These are phyloP conservation scores for Huntiella decipiens DNA, from an alignment of 2,329 filamentous ascomycete species.

Conservation along the genomic window DNA sequence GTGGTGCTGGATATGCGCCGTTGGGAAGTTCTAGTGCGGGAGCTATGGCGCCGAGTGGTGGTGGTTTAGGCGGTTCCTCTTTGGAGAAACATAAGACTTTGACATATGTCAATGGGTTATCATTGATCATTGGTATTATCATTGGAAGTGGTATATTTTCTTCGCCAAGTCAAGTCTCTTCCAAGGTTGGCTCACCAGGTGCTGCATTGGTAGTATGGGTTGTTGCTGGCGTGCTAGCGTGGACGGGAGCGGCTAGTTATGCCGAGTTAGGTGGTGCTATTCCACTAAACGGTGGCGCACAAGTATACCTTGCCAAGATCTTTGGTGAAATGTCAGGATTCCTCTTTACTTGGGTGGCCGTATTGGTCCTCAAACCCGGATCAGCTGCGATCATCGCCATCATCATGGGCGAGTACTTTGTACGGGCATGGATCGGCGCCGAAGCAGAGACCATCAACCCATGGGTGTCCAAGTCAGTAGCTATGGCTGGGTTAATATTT, in stretches of 20 bases:
- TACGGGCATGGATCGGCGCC: conserved; percentile 69
- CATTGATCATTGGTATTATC: conserved; percentile 76
- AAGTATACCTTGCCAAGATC: conserved; percentile 89
- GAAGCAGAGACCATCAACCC: conserved; percentile 62
- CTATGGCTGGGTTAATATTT: conserved; percentile 51
- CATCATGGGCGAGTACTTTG: conserved; percentile 96
- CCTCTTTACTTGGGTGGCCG: conserved; percentile 89
- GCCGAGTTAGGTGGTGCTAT: conserved; percentile 92
- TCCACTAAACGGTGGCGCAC: conserved; percentile 81
- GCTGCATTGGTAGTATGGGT: conserved; percentile 82
- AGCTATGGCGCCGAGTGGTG: conserved; percentile 19
- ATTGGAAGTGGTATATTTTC: conserved; percentile 96
- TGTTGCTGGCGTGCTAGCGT: conserved; percentile 78
- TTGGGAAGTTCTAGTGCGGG: conserved; percentile 53
- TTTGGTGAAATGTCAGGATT: conserved; percentile 89
- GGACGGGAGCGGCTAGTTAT: conserved; percentile 90
- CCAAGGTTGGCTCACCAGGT: conserved; percentile 76
- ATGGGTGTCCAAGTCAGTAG: conserved; percentile 84
- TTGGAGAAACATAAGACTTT: conserved; percentile 90
- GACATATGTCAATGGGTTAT: conserved; percentile 85
- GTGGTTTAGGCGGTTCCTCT: conserved; percentile 49
- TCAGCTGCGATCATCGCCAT: conserved; percentile 88
- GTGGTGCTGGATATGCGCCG: conserved; percentile 57
- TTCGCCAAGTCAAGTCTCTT: conserved; percentile 80
- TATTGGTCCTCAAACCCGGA: conserved; percentile 84